A percentile compares a stretch with the other conserved stretches of the same genome.
These are phyloP conservation scores for Solanum lycopersicoides DNA, from an alignment of 257 asterid species.

Conservation along the genomic window DNA sequence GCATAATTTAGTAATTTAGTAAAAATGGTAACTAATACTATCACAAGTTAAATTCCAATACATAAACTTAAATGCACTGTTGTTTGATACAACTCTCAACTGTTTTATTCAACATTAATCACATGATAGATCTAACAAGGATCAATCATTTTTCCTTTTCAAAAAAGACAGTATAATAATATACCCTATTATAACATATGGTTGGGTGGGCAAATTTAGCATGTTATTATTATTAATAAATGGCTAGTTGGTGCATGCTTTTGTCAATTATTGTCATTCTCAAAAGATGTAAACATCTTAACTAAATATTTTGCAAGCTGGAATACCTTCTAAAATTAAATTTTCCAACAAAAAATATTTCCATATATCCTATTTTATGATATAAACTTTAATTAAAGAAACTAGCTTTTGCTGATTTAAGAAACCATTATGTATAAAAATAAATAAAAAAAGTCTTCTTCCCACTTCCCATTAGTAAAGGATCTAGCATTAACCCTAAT, in stretches of 20 bases:
- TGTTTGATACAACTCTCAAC: background rate
- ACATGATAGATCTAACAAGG: background rate
- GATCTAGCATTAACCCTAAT: background rate
- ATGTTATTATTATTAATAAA: background rate
- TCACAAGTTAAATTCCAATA: background rate
- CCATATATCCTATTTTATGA: background rate
- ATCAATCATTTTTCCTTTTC: background rate
- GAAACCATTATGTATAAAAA: background rate
- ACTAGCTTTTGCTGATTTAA: background rate
- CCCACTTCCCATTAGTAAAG: conserved; percentile 12
- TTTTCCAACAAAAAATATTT: background rate
- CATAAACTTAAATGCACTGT: background rate
- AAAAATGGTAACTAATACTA: background rate
- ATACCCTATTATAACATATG: background rate
- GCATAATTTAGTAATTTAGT: background rate
- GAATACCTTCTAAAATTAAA: background rate
- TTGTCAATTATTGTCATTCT: background rate
- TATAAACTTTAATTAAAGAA: background rate
- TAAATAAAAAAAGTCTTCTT: background rate
- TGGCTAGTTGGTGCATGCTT: background rate
- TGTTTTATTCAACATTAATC: background rate
- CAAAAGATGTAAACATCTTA: background rate
- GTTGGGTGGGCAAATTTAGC: background rate
- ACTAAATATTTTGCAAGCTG: conserved; percentile 3
- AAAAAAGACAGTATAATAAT: background rate